Evolutionary conservation across 345 rosid species (phyloP).

Genomic region (Populus pruinosa): DNA sequence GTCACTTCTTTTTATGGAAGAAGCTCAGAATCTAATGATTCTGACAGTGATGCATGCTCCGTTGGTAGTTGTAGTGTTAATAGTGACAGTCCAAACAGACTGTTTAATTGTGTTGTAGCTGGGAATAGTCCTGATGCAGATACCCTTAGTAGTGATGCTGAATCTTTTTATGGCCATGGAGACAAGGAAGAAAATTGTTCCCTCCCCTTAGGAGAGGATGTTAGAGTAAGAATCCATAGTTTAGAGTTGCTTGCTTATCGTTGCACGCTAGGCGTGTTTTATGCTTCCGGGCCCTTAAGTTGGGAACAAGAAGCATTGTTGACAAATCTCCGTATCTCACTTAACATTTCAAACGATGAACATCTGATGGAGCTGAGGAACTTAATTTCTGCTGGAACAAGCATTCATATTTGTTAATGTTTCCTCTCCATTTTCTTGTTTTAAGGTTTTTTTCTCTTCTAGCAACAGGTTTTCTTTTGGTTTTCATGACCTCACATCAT

Average conservation of each 20-base stretch:
- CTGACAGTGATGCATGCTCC: conserved; percentile 31
- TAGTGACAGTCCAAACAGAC: neutral
- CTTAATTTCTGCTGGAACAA: conserved; percentile 11
- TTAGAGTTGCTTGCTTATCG: conserved; percentile 24
- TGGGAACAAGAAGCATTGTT: conserved; percentile 80
- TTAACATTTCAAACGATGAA: conserved; percentile 72
- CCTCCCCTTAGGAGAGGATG: conserved; percentile 1
- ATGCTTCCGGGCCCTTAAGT: conserved; percentile 63
- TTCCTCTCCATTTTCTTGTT: neutral
- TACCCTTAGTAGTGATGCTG: conserved; percentile 10
- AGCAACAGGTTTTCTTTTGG: neutral
- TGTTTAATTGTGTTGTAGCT: neutral
- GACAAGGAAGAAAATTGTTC: neutral
- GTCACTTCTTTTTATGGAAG: conserved; percentile 24
- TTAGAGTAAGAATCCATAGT: conserved; percentile 18
- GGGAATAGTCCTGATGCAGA: neutral
- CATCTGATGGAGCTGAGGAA: conserved; percentile 53
- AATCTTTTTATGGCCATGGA: conserved; percentile 7
- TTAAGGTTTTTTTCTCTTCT: neutral
- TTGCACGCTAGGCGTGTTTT: conserved; percentile 41
- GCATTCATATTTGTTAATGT: conserved; percentile 9
- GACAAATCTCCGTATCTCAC: conserved; percentile 66
- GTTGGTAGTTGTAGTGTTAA: conserved; percentile 35
- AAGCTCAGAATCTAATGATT: conserved; percentile 27
- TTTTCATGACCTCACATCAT: neutral